Conservation (phyloP, 1,284 basidiomycete genomes). For the Fomitiporia mediterranea region DNA sequence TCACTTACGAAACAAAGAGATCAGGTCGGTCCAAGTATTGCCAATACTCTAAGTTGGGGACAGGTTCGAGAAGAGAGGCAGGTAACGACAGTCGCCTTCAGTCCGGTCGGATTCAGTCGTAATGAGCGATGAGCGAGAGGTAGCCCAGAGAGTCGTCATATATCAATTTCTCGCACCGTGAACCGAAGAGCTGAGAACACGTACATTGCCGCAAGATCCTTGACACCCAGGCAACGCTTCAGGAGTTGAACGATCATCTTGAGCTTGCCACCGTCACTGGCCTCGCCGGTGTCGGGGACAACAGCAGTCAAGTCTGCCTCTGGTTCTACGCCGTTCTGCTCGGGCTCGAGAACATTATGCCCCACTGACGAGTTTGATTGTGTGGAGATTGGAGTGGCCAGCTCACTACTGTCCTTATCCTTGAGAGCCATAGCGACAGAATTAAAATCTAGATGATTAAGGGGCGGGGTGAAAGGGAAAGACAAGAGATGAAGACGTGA, state of each 20-base stretch:
- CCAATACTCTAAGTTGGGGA: conserved; percentile 95
- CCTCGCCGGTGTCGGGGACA: conserved; percentile 68
- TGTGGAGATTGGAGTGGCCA: background rate
- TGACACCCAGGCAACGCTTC: conserved; percentile 83
- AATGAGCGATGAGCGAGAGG: background rate
- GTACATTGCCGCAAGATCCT: conserved; percentile 88
- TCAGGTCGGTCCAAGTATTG: conserved; percentile 93
- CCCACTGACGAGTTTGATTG: background rate
- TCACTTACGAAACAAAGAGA: conserved; percentile 79
- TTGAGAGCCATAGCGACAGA: background rate
- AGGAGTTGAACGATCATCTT: conserved; percentile 87
- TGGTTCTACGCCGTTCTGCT: background rate
- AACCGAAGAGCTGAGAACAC: conserved; percentile 26
- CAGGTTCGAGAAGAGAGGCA: conserved; percentile 84
- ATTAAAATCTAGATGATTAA: no score
- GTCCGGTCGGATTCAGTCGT: conserved; percentile 1
- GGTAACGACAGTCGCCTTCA: conserved; percentile 82
- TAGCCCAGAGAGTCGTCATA: background rate
- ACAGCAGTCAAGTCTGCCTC: conserved; percentile 56
- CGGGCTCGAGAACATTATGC: background rate
- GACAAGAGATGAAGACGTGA: background rate
- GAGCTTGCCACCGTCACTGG: conserved; percentile 83
- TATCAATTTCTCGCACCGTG: background rate
- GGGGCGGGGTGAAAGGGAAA: background rate
- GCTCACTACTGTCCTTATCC: no score